These are phyloP conservation scores for Pelargonium myrrhifolium DNA, from an alignment of 441 rosid species.

Conservation along the genomic window DNA sequence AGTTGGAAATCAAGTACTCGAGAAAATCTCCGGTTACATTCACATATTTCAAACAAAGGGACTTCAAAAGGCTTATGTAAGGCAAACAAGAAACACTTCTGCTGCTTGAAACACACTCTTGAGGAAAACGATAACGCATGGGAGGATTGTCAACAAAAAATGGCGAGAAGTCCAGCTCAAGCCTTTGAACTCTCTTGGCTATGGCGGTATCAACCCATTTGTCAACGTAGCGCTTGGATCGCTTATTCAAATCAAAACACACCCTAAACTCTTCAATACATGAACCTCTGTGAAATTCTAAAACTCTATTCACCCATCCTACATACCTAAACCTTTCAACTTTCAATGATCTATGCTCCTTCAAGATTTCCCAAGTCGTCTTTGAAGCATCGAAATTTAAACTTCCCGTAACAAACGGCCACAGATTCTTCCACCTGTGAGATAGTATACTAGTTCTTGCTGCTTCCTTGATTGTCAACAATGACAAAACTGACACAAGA, in stretches of 20 bases:
- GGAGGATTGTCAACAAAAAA: conserved; percentile 6
- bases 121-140: conserved; percentile 6
- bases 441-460: conserved; percentile 18
- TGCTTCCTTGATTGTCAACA: conserved; percentile 22
- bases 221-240: conserved; percentile 13
- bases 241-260: conserved; percentile 12
- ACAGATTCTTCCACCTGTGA: conserved; percentile 21
- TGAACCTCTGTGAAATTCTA: conserved; percentile 7
- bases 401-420: conserved; percentile 11
- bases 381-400: conserved; percentile 11
- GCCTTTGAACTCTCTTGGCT: conserved; percentile 16
- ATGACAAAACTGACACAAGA: conserved; percentile 20
- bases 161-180: conserved; percentile 18
- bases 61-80: conserved; percentile 4
- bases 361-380: neutral
- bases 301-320: conserved; percentile 17
- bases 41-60: conserved; percentile 12
- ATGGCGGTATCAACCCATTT: conserved; percentile 12
- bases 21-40: conserved; percentile 8
- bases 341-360: conserved; percentile 1
- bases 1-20: conserved; percentile 12
- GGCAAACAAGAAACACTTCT: neutral
- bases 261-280: conserved; percentile 14
- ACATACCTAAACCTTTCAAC: conserved; percentile 16
- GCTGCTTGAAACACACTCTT: neutral